Base-by-base conservation (phyloP, 2,329 filamentous ascomycete genomes). In the Neoscytalidium dimidiatum region DNA sequence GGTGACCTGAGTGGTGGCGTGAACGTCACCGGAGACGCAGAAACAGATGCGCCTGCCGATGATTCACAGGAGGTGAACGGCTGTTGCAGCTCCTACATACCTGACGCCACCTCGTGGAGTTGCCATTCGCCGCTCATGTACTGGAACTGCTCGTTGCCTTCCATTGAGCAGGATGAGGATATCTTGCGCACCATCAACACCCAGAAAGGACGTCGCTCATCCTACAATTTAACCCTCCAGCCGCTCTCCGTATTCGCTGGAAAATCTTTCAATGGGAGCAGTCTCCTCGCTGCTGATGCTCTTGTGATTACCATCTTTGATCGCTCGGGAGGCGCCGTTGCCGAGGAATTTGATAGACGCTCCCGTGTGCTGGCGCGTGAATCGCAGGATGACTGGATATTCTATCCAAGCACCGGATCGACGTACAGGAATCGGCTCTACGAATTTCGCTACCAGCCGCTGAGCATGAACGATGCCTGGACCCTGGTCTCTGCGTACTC, bases 121-220 rank as follows among this genome's bases (percentile, higher is more conserved):
- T 91, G 91, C 72, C 90, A 94, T 71, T 94, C 91, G n/a, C 91
- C 91, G 1, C 78, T 94, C 62, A 88, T 92, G 75, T 94, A 93
- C 75, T 94, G 91, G 91, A 84, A 87, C 66, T 90, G 88, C 73
- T 90, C 82, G 4, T 68, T 83, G n/a, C 72, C 80, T 5, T 82
- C 85, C 1, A 85, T 94, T 57, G 74, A 84, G 28, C 74, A 77
- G 17, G 91, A 94, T 70, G 62, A 74, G 0, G 83, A 93, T 72
- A 83, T 93, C 13, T 74, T 93, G 3, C 75, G 77, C 1, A 94
- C 91, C 0, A 88, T 94, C 71, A 92, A 94, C 69, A 78, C 85
- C 62, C 84, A 80, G 67, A 86, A 87, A 63, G 83, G 80, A 0
- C 85, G 85, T 66, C 84, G 85, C 1, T 91, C 90, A 0, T 86